Evolutionary conservation across 352 stramenopile species (phyloP), one percentile per base, ranked within the genome.

Genomic region (Elongisporangium prolatum): DNA sequence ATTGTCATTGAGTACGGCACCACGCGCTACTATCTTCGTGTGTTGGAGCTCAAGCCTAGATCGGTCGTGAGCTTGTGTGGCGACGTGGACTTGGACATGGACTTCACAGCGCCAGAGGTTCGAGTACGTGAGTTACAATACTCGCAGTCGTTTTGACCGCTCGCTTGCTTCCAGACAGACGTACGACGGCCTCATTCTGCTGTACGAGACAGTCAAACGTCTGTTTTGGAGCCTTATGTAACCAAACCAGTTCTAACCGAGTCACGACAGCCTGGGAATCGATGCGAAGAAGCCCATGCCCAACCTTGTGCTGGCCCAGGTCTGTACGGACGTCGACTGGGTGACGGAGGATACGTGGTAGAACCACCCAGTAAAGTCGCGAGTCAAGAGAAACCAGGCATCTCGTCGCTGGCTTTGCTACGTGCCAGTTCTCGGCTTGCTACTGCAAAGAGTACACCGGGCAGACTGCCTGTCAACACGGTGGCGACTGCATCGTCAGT

Each of bases 1-100:
- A 85, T 88, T 37, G 52, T 85, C 13, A 77, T 89, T 57, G 68
- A 82, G n/a, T 71, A 88, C 48, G 77, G 73, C 1, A 64, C 53
- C 44, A 48, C 71, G 6, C 63, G 59, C 10, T 85, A 75, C 52
- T 78, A 78, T 37, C 57, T 89, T 13, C 71, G 69, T 17, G 67
- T 88, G 4, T 57, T 74, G 11, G 75, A 88, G 37, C 66, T 89
- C 21, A 84, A 85, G 24, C 80, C 80, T 9, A 58, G 49, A 9
- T 1, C 57, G 0, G 77, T 75, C 0, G 55, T 89, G 40, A 84
- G 74, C 55, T 67, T 89, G 21, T 77, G 80, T 9, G 77, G 80
- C 17, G 77, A 89, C 38, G 77, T 89, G n/a, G 80, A 89, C 25
- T 50, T 89, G 21, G 73, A 85, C 53, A 71, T 77, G 48, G 68